phyloP scores from a whole-genome alignment of 768 basidiomycete species.

The Amanita subjunquillea region DNA sequence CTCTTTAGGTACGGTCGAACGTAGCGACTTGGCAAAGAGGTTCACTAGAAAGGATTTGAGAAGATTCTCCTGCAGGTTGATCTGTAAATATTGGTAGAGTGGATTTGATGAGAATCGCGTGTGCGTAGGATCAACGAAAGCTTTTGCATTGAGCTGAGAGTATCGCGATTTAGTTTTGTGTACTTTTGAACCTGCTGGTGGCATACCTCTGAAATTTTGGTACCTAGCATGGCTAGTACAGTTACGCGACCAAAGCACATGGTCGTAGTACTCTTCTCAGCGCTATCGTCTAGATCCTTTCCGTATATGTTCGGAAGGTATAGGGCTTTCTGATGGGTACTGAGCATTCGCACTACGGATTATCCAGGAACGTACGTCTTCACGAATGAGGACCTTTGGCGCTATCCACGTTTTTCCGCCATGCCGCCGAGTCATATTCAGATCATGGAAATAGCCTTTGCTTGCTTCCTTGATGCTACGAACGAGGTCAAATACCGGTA shows the following conservation, averaged over 20 bases:
- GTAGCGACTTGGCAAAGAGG: slow-evolving; percentile 70
- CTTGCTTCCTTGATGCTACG: slow-evolving; percentile 41
- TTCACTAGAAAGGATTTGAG: slow-evolving; percentile 87
- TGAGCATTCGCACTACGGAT: slow-evolving; percentile 4
- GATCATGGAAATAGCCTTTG: slow-evolving; percentile 84
- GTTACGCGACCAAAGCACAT: slow-evolving; percentile 71
- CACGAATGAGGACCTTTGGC: slow-evolving; percentile 77
- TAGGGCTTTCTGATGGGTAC: slow-evolving; percentile 62
- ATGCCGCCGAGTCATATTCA: slow-evolving; percentile 64
- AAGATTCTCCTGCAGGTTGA: slow-evolving; percentile 92
- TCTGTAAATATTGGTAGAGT: slow-evolving; percentile 65
- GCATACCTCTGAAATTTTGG: slow-evolving; percentile 79
- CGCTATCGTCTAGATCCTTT: slow-evolving; percentile 44
- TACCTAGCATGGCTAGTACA: slow-evolving; percentile 74
- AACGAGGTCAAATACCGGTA: background rate
- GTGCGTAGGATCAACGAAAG: slow-evolving; percentile 54
- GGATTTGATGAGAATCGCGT: slow-evolving; percentile 42
- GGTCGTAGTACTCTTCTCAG: slow-evolving; percentile 62
- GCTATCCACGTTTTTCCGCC: slow-evolving; percentile 96
- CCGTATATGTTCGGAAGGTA: slow-evolving; percentile 87
- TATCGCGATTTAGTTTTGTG: background rate
- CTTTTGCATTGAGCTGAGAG: slow-evolving; percentile 63
- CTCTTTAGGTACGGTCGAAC: slow-evolving; percentile 49
- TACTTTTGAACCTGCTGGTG: background rate
- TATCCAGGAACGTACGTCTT: slow-evolving; percentile 55